These are phyloP conservation scores for Chrysanthemum makinoi DNA, from an alignment of 129 eudicot species.

Conservation along the genomic window DNA sequence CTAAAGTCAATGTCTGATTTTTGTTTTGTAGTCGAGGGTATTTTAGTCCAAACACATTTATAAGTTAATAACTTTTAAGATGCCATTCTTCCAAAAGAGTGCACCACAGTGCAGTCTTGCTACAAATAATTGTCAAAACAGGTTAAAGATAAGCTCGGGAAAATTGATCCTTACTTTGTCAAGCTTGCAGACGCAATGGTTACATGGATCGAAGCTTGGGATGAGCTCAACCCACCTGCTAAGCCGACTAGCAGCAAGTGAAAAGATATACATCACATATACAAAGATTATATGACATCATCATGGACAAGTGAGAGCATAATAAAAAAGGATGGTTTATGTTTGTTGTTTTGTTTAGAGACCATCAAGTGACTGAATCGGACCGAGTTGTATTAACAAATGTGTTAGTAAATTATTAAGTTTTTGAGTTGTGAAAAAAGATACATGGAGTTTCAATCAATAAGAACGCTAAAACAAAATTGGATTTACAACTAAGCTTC, in stretches of 20 bases:
- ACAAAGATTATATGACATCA: constrained; percentile 6
- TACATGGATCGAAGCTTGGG: constrained; percentile 82
- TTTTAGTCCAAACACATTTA: too few species aligned
- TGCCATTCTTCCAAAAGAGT: constrained; percentile 46
- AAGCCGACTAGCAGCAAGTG: constrained; percentile 38
- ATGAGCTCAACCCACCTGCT: constrained; percentile 51
- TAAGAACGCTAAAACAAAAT: constrained; percentile 17
- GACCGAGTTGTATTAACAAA: constrained; percentile 18
- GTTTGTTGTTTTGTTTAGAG: constrained; percentile 18
- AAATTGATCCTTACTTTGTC: constrained; percentile 49
- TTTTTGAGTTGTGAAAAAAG: constrained; percentile 9
- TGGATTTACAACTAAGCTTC: constrained; percentile 5
- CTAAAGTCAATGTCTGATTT: too few species aligned
- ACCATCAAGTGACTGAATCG: neutral
- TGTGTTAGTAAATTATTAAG: constrained; percentile 32
- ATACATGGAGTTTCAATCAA: neutral
- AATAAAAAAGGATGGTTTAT: constrained; percentile 27
- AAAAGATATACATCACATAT: constrained; percentile 8
- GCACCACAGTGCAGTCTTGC: constrained; percentile 62
- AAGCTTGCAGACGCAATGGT: constrained; percentile 66
- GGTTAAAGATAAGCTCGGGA: constrained; percentile 61
- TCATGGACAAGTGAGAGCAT: constrained; percentile 17
- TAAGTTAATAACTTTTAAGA: too few species aligned
- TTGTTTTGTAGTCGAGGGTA: too few species aligned
- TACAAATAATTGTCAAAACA: constrained; percentile 54